Conservation (phyloP, 768 basidiomycete species). For the Piloderma croceum region DNA sequence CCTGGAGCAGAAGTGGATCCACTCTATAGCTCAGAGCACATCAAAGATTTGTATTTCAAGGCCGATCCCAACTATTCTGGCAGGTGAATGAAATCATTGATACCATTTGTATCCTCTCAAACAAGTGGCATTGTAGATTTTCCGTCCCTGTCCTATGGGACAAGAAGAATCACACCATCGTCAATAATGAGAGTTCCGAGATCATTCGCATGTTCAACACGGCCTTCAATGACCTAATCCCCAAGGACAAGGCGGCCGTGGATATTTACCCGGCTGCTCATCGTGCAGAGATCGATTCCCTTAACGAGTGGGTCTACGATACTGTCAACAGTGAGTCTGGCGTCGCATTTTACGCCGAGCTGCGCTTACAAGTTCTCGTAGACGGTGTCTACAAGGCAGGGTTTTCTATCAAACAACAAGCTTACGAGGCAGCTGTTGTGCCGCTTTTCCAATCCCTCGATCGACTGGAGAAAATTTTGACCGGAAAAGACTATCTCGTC, state of each 20-base stretch:
- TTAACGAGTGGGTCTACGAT: conserved; percentile 86
- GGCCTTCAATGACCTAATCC: conserved; percentile 70
- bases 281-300: conserved; percentile 68
- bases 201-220: conserved; percentile 93
- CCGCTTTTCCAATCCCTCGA: conserved; percentile 78
- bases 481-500: conserved; percentile 77
- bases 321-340: conserved; percentile 68
- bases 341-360: background rate
- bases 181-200: conserved; percentile 94
- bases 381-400: conserved; percentile 88
- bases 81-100: conserved; percentile 44
- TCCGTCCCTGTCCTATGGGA: conserved; percentile 94
- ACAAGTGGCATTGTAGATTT: conserved; percentile 41
- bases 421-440: conserved; percentile 73
- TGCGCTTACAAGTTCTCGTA: conserved; percentile 17
- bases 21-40: conserved; percentile 57
- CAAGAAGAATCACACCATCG: conserved; percentile 78
- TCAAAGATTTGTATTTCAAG: conserved; percentile 83
- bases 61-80: conserved; percentile 68
- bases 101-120: background rate
- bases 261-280: conserved; percentile 77
- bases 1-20: conserved; percentile 76
- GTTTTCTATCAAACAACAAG: conserved; percentile 75
- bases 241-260: conserved; percentile 55
- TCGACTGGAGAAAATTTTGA: conserved; percentile 69